Base-by-base conservation (phyloP, 163 green algal genomes). In the Chlorella variabilis region DNA sequence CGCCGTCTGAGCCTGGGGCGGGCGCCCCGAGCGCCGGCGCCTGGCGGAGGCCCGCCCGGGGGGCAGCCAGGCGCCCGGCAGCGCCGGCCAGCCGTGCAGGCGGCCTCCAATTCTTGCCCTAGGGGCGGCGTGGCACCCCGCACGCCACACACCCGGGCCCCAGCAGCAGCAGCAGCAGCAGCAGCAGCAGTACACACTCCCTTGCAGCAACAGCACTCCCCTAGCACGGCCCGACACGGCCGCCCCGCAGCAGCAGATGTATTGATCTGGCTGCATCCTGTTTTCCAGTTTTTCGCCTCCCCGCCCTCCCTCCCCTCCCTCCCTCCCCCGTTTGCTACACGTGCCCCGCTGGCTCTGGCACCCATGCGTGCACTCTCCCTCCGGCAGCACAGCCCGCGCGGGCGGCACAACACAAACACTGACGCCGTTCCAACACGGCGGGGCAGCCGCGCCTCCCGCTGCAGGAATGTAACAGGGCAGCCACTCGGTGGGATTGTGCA, bases 261-360 rank as follows among this genome's bases (percentile, higher is more conserved):
- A 38, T 36, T 38, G 27, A 38, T 67, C 59, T 67, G 59, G 59
- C 59, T 67, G 59, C 59, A 4, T 27, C 54, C 59, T 38, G 59
- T 67, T 67, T 67, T 67, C 59, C n/a, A 67, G n/a, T 67, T 67
- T 62, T 67, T 39, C 59, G 38, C 27, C 59, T 11, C 29, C n/a
- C 59, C 6, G 8, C 59, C 29, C 15, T 39, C n/a, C 29, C 23
- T 62, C 5, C 54, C 9, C 54, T 62, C 18, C 7, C 4, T 62
- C 9, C 54, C 25, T n/a, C 23, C 54, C 54, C 25, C 25, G 54
- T 15, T 62, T 62, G 20, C 15, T 25, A 25, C 5, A 25, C 54
- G 15, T n/a, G 54, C 54, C 20, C 54, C 15, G 54, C 54, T 15
- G 45, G 11, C 15, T 11, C 45, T 15, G 15, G 11, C 15, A 11